Evolutionary conservation across 345 rosid species (phyloP), one percentile per base, ranked within the genome.

Genomic region (Salix purpurea): DNA sequence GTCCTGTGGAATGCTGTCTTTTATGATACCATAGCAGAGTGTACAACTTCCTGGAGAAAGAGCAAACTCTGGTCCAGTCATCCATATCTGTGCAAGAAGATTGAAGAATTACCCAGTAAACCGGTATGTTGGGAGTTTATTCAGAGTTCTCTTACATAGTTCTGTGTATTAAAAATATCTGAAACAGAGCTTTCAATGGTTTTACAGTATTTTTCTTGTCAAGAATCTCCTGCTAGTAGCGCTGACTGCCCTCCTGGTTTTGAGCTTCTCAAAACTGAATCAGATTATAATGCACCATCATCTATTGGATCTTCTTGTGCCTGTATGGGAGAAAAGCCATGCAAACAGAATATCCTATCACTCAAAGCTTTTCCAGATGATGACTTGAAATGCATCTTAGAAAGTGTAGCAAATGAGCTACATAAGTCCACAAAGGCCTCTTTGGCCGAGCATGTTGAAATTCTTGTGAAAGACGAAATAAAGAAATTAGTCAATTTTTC

Each of bases 1-100:
- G 90, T 90, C 71, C 79, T 85, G 82, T 96, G 98, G 98, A 93
- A 96, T 82, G 92, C 92, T 81, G 91, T 90, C 74, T 92, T 91
- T 88, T 86, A 90, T 83, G 98, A 93, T 77, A 75, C 77, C 68
- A 74, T 93, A 74, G 87, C 79, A 40, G 85, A 89, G 50, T 88
- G 80, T 84, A 68, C 83, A 44, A 79, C 82, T 76, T 73, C 83
- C 70, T 96, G 99, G 99, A 86, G 97, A 78, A 88, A 82, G 76
- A 78, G 76, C 65, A 92, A 83, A 84, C 80, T 88, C 67, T 96
- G 99, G 96, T 87, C 77, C 80, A 84, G 71, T 69, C 84, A 64
- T 77, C 82, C 91, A 18, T 72, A 69, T 39, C 72, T 61, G 69
- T 60, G 14, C 58, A 70, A 67, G 72, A 77, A 80, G 54, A 64